Conservation (phyloP, 2,329 filamentous ascomycete species). For the Neofusicoccum laricinum region DNA sequence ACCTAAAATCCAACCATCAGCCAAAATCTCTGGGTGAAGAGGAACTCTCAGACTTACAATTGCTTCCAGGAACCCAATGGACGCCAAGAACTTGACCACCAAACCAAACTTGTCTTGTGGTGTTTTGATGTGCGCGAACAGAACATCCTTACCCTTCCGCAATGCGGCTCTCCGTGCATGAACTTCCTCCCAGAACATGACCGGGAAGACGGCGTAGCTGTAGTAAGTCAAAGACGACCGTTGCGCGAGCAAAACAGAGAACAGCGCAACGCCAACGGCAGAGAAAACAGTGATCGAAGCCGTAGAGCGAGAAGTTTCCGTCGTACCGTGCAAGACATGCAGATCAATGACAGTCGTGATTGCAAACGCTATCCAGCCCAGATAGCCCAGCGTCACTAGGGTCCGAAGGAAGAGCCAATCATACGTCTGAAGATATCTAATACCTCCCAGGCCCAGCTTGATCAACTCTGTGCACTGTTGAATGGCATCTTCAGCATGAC, state of each 20-base stretch:
- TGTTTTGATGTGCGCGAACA: conserved; percentile 69
- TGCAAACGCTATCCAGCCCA: conserved; percentile 94
- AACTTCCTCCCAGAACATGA: conserved; percentile 96
- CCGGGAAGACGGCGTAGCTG: conserved; percentile 84
- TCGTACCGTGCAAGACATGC: conserved; percentile 73
- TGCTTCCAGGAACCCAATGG: conserved; percentile 73
- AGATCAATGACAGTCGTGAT: conserved; percentile 84
- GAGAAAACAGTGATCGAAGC: conserved; percentile 66
- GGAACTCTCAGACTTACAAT: conserved; percentile 47
- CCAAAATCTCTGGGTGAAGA: not conserved
- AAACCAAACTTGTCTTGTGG: conserved; percentile 58
- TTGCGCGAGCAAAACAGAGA: conserved; percentile 75
- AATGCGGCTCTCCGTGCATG: conserved; percentile 73
- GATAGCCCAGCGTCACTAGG: conserved; percentile 83
- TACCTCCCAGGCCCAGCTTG: conserved; percentile 70
- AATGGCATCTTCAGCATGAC: conserved; percentile 73
- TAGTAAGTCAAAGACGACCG: conserved; percentile 83
- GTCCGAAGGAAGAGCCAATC: conserved; percentile 95
- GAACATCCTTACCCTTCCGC: conserved; percentile 59
- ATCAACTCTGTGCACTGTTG: conserved; percentile 74
- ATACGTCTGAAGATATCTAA: conserved; percentile 95
- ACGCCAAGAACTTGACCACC: conserved; percentile 61
- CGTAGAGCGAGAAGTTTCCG: conserved; percentile 61
- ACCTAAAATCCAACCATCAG: conserved; percentile 54
- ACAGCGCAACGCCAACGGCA: conserved; percentile 71